A percentile compares a stretch with the other conserved stretches of the same genome.
Evolutionary conservation across 768 basidiomycete species (phyloP).

Genomic region (Trametes coccinea): DNA sequence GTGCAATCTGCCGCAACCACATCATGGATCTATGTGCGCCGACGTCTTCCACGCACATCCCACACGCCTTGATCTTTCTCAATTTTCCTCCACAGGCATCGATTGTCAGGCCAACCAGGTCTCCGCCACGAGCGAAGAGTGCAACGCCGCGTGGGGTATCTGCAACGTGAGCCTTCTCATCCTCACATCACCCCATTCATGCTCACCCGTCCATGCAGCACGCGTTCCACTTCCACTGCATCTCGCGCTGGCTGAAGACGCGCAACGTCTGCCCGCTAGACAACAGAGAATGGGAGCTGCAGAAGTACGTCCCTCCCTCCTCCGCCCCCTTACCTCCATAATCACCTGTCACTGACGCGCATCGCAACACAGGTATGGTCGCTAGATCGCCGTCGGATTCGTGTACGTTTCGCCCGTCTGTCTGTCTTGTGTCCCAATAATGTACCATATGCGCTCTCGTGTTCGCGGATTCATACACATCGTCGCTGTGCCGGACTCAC

Average conservation of each 20-base stretch:
- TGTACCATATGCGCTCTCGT: slow-evolving; percentile 17
- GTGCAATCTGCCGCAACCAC: slow-evolving; percentile 99
- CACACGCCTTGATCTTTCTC: no score
- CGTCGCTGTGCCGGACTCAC: no score
- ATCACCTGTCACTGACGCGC: background rate
- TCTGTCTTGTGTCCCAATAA: slow-evolving; percentile 1
- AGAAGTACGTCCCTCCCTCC: slow-evolving; percentile 66
- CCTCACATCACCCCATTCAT: background rate
- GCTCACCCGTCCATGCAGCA: slow-evolving; percentile 54
- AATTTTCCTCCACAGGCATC: slow-evolving; percentile 63
- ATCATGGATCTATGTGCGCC: slow-evolving; percentile 98
- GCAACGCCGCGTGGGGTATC: slow-evolving; percentile 98
- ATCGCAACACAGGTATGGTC: slow-evolving; percentile 40
- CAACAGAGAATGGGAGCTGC: slow-evolving; percentile 96
- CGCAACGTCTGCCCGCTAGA: slow-evolving; percentile 93
- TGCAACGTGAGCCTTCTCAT: slow-evolving; percentile 73
- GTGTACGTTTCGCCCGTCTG: slow-evolving; percentile 5
- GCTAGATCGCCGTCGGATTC: slow-evolving; percentile 29
- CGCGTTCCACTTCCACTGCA: slow-evolving; percentile 99
- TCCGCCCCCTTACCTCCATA: background rate
- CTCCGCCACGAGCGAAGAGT: slow-evolving; percentile 94
- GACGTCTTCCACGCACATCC: background rate
- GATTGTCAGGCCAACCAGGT: slow-evolving; percentile 99
- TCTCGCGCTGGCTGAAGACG: slow-evolving; percentile 98
- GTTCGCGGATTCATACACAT: background rate